These are phyloP conservation scores for Epichloe baconii DNA, from an alignment of 2,329 filamentous ascomycete species.

Conservation along the genomic window DNA sequence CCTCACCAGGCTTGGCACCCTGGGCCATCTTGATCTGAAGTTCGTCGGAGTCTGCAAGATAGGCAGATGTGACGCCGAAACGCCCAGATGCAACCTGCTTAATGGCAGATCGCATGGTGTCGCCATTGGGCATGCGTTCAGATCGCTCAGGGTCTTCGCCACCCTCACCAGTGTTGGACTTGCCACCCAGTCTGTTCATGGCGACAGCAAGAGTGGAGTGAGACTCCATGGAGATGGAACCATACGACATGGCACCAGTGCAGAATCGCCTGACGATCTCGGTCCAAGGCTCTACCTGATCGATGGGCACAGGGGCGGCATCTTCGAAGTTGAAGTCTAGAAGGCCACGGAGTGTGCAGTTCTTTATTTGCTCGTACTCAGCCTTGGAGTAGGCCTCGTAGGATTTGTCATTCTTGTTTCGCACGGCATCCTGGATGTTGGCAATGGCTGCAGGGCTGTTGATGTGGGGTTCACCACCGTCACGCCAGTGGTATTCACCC, in stretches of 20 bases:
- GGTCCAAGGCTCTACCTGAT: slow-evolving; percentile 96
- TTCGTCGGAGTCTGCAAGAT: slow-evolving; percentile 89
- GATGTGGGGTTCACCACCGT: slow-evolving; percentile 87
- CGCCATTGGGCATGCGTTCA: slow-evolving; percentile 73
- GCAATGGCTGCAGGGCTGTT: slow-evolving; percentile 92
- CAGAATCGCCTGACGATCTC: slow-evolving; percentile 95
- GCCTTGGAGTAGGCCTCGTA: slow-evolving; percentile 92
- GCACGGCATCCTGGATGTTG: slow-evolving; percentile 92
- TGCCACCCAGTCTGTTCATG: slow-evolving; percentile 93
- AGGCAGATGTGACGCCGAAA: slow-evolving; percentile 91
- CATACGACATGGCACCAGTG: slow-evolving; percentile 96
- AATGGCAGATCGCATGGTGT: slow-evolving; percentile 94
- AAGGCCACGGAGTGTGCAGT: slow-evolving; percentile 85
- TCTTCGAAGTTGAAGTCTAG: slow-evolving; percentile 95
- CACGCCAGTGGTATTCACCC: slow-evolving; percentile 96
- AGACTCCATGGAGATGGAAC: slow-evolving; percentile 96
- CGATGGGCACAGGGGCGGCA: slow-evolving; percentile 71
- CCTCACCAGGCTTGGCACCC: slow-evolving; percentile 93
- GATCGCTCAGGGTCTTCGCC: slow-evolving; percentile 91
- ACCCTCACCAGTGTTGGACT: slow-evolving; percentile 96
- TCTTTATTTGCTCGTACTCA: slow-evolving; percentile 93
- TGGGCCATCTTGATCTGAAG: slow-evolving; percentile 99
- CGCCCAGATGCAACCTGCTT: slow-evolving; percentile 95
- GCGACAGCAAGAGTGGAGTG: slow-evolving; percentile 91
- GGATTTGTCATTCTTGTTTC: slow-evolving; percentile 95